Evolutionary conservation across 2,329 filamentous ascomycete species (phyloP), one percentile per base, ranked within the genome.

Genomic region (Colletotrichum orbiculare): DNA sequence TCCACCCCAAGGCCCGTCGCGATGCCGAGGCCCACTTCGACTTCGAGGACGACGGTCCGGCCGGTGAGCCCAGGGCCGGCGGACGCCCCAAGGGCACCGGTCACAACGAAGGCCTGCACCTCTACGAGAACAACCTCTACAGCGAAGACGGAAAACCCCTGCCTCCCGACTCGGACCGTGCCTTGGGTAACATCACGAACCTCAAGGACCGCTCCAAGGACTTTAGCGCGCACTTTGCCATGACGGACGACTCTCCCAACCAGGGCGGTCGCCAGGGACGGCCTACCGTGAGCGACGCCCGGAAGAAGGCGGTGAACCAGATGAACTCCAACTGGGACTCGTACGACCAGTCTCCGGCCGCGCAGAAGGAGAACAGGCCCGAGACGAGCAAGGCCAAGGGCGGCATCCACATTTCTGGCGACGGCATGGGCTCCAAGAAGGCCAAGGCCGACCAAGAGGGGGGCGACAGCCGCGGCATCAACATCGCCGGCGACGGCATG

Each of bases 11-110:
- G 74, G 85, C 91, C 42, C 92, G 95, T 65, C 92, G 89, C 46
- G 92, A 96, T 71, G 90, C 91, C 15, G 89, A 94, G 73, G 81
- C 89, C 1, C 93, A 98, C 77, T 97, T 97, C 73, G 89, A 96
- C 67, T 86, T 97, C 72, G 83, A 87, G 58, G 94, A 98, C 74
- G 89, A 94, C 60, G 89, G 87, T 53, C 86, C 87, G 54, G 79
- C 82, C 13, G 83, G 81, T 8, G 81, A 84, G 59, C 78, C 81
- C 47, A 82, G 82, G 55, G 72, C 77, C 52, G 73, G 78, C 54
- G 78, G 77, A 53, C 81, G 82, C 54, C 83, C 82, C 56, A 84
- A 82, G 60, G 87, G 86, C 48, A 77, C 82, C n/a, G 83, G 78
- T 42, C 85, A 89, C 62, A 93, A 93, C 77, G 87, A 87, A 61